Conservation (phyloP, 805 yeast species). For the Candida alai region DNA sequence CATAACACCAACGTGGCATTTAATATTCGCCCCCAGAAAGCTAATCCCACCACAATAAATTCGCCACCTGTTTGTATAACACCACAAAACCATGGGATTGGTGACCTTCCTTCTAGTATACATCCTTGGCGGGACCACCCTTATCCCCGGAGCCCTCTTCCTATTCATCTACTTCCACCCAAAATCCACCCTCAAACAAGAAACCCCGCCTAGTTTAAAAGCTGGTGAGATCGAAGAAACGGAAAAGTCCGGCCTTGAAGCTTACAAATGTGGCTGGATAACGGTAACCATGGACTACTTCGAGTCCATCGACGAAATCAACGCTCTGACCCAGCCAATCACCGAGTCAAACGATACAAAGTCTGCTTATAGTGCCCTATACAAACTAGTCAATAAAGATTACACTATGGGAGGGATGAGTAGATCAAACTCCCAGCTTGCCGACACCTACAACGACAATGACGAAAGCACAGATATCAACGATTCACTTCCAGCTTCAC, state of each 20-base stretch:
- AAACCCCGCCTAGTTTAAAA: slow-evolving; percentile 34
- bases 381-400: slow-evolving; percentile 48
- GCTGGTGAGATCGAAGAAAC: slow-evolving; percentile 66
- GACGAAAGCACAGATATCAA: too few species aligned
- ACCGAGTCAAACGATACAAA: slow-evolving; percentile 41
- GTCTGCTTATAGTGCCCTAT: slow-evolving; percentile 59
- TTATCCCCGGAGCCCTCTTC: slow-evolving; percentile 56
- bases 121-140: slow-evolving; percentile 72
- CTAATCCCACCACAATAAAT: too few species aligned
- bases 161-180: slow-evolving; percentile 40
- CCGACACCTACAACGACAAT: not conserved
- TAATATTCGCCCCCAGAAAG: too few species aligned
- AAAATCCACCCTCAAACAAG: slow-evolving; percentile 19
- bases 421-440: not conserved
- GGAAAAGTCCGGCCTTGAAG: slow-evolving; percentile 56
- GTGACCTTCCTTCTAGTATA: slow-evolving; percentile 5
- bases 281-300: slow-evolving; percentile 75
- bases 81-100: slow-evolving; percentile 2
- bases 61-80: too few species aligned
- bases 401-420: slow-evolving; percentile 7
- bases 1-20: too few species aligned
- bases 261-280: slow-evolving; percentile 72
- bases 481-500: too few species aligned
- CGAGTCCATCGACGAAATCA: slow-evolving; percentile 44
- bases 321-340: slow-evolving; percentile 40